Base-by-base conservation (phyloP, 768 basidiomycete genomes). In the Boletus tylopilopsis region DNA sequence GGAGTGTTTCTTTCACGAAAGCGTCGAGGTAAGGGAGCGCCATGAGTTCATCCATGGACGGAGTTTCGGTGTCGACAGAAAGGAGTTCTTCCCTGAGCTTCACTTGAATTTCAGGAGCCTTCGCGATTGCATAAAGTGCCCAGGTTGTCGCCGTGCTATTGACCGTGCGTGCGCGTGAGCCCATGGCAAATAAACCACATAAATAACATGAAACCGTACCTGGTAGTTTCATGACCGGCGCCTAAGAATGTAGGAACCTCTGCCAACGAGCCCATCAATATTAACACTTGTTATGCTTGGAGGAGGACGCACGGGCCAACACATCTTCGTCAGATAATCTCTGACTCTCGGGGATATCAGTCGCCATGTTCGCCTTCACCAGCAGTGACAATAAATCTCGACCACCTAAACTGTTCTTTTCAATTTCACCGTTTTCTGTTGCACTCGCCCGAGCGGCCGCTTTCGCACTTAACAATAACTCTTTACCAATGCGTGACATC, bases 31-130 rank as follows among this genome's bases (percentile, higher is more conserved):
- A 87, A 0, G 83, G 77, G 6, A 91, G 70, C 2, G 74, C 70
- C 48, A 78, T 77, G 1, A 90, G 74, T 36, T 83, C 75, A 25
- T 90, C 87, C 81, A 87, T 87, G 1, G 76, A 75, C 1, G 85
- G 85, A 1, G 67, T 77, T 13, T 85, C 79, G 0, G 79, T 80
- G 3, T 71, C 57, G 9, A 84, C 67, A 0, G 68, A 58, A 13
- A 77, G 62, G 1, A 84, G 68, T 59, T 90, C 86, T 5, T 78
- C 72, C 2, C 84, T 74, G 1, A 90, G 73, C 55, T 78, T 78
- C 4, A 56, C 67, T 56, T 87, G 85, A 8, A 76, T 64, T 4
- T 71, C 69, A 0, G 72, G 72, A 37, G 76, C 55, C 44, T 75
- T 70, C 0, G 76, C 69, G 11, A 90, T 71, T 0, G 76, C 75